Evolutionary conservation across 2,329 filamentous ascomycete genomes (phyloP), one percentile per base, ranked within the genome.

Genomic region (Hypoxylon sp.): DNA sequence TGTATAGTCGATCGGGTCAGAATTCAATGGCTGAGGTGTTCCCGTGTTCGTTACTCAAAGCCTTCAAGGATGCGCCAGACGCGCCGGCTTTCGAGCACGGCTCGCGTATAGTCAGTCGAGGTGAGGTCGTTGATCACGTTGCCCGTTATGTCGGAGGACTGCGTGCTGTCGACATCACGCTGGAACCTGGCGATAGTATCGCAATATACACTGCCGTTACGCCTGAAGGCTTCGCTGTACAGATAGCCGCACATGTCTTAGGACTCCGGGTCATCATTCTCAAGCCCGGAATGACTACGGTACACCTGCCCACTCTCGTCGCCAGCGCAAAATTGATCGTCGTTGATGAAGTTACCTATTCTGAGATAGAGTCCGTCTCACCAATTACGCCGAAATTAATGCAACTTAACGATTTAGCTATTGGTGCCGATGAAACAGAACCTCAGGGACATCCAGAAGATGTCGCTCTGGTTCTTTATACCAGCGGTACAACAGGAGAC

Each of bases 191-290:
- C 2, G 22, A 54, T 22, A 42, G 48, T 24, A 59, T 65, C 46
- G 62, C 55, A 17, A 44, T 65, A 14, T 60, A 65, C 24, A 59
- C 55, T 5, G 31, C 48, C 13, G 62, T 65, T 42, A 65, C 62
- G 9, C 62, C 54, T 22, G 48, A 55, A 24, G 62, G n/a, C n/a
- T 65, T 65, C 26, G 55, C 62, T n/a, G 55, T 55, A 3, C 62
- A 65, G 11, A 60, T 65, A 17, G 62, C 62, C n/a, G 62, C 62
- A 35, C 55, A 65, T 26, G 50, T 65, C 5, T 24, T 65, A 24
- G 54, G 62, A 1, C 55, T 65, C 55, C 48, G 55, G 13, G 62
- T 65, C 22, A 44, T 65, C 14, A 14, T 42, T 19, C 33, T 65
- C 5, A 65, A 65, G 44, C 62, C 50, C 6, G 55, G 50, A 1